These are phyloP conservation scores for Lithospermum erythrorhizon DNA, from an alignment of 257 asterid genomes.

Conservation along the genomic window DNA sequence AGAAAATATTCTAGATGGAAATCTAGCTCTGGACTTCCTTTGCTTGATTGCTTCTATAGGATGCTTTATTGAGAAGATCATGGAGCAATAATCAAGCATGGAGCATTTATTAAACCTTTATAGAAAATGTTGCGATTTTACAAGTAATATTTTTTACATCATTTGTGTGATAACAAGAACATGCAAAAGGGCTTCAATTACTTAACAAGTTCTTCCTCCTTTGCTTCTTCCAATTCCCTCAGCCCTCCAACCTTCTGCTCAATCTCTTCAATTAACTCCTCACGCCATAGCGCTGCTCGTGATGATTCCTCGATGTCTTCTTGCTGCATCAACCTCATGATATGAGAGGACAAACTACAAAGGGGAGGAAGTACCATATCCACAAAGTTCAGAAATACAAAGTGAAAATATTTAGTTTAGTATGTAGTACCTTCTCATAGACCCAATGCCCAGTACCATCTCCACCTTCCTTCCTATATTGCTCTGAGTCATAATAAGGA, in stretches of 20 bases:
- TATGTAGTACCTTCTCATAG: constrained; percentile 60
- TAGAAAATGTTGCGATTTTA: no score
- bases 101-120: no score
- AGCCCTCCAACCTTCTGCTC: constrained; percentile 70
- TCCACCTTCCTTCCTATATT: constrained; percentile 73
- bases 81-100: no score
- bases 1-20: no score
- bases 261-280: constrained; percentile 81
- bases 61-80: no score
- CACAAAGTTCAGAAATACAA: background rate
- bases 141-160: background rate
- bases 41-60: no score
- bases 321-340: constrained; percentile 37
- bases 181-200: constrained; percentile 10
- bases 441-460: constrained; percentile 90
- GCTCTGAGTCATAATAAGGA: constrained; percentile 78
- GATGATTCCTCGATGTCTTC: constrained; percentile 64
- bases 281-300: constrained; percentile 63
- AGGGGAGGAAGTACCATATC: background rate
- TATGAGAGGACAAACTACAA: background rate
- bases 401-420: background rate
- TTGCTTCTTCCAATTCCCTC: constrained; percentile 74
- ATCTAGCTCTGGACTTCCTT: no score
- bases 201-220: constrained; percentile 38
- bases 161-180: background rate